A percentile compares a stretch with the other conserved stretches of the same genome.
phyloP scores from a whole-genome alignment of 169 alveolate species.

The Ichthyophthirius multifiliis region DNA sequence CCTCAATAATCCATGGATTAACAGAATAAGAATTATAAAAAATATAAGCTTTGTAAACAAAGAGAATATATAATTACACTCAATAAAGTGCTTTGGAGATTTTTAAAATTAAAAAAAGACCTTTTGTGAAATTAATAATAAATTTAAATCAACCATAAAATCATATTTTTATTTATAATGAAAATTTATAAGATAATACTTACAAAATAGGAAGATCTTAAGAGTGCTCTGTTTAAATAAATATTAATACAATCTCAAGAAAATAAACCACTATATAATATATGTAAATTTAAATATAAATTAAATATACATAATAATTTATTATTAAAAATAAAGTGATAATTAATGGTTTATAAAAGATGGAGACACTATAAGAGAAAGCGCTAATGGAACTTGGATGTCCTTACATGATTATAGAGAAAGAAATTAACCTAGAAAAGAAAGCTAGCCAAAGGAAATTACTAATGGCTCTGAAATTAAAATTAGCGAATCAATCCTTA shows the following conservation, averaged over 20 bases:
- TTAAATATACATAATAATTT: not conserved
- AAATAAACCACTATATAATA: not conserved
- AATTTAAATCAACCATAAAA: not conserved
- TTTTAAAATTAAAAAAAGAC: not conserved
- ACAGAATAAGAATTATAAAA: not conserved
- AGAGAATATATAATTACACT: not conserved
- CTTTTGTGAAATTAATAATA: not conserved
- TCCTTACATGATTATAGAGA: constrained; percentile 35
- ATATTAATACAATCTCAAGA: constrained; percentile 6
- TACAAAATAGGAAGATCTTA: not conserved
- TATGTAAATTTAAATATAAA: not conserved
- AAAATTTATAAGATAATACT: not conserved
- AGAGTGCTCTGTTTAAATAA: not conserved
- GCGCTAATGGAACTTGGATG: constrained; percentile 53
- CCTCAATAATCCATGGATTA: not conserved
- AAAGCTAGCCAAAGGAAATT: constrained; percentile 26
- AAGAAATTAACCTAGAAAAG: constrained; percentile 15
- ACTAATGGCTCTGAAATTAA: constrained; percentile 38
- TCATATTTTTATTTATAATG: not conserved
- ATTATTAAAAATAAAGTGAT: not conserved
- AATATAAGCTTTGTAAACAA: not conserved
- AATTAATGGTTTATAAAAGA: constrained; percentile 31
- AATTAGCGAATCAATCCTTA: constrained; percentile 35
- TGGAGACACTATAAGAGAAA: constrained; percentile 32
- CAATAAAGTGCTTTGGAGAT: not conserved